These are phyloP conservation scores for Ceratocystis harringtonii DNA, from an alignment of 2,329 filamentous ascomycete genomes.

Conservation along the genomic window DNA sequence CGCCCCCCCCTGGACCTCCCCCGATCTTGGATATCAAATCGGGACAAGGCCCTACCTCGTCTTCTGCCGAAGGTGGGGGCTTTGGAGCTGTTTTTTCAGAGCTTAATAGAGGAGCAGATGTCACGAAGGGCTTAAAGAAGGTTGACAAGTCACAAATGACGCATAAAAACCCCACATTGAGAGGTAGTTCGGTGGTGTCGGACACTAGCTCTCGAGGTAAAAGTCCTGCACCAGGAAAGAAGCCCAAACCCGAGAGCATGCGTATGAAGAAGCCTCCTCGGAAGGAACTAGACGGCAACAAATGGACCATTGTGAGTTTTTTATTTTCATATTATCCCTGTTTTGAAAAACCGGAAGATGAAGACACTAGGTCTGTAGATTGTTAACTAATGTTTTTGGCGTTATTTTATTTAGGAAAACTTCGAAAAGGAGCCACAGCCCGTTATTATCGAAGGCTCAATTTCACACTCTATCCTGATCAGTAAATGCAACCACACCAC, in stretches of 20 bases:
- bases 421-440: slow-evolving; percentile 62
- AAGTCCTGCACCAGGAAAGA: slow-evolving; percentile 77
- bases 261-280: slow-evolving; percentile 65
- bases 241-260: slow-evolving; percentile 76
- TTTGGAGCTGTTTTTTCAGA: slow-evolving; percentile 83
- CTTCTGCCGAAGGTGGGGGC: slow-evolving; percentile 39
- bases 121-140: slow-evolving; percentile 80
- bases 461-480: slow-evolving; percentile 82
- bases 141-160: slow-evolving; percentile 95
- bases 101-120: slow-evolving; percentile 73
- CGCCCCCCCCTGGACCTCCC: slow-evolving; percentile 56
- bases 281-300: slow-evolving; percentile 72
- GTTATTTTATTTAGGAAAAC: slow-evolving; percentile 50
- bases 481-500: slow-evolving; percentile 83
- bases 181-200: slow-evolving; percentile 56
- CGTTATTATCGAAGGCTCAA: slow-evolving; percentile 65
- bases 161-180: slow-evolving; percentile 87
- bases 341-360: background rate
- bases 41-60: slow-evolving; percentile 24
- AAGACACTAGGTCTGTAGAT: background rate
- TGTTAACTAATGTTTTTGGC: background rate
- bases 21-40: slow-evolving; percentile 48
- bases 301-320: slow-evolving; percentile 69
- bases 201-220: slow-evolving; percentile 51
- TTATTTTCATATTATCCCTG: background rate